Conservation (phyloP, 164 flowering plant genomes). For the Aristolochia californica region DNA sequence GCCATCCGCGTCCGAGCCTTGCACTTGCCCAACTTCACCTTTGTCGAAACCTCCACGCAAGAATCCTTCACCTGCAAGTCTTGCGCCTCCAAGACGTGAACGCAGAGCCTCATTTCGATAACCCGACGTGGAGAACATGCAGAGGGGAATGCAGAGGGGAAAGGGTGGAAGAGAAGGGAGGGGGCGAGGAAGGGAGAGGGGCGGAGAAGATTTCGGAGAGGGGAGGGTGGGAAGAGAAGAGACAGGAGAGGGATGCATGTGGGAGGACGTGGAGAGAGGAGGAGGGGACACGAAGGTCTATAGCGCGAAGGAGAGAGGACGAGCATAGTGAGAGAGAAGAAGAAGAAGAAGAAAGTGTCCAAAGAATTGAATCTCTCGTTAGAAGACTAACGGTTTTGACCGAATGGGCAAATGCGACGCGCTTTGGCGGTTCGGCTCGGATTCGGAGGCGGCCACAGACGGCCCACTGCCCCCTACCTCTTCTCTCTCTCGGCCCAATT, state of each 20-base stretch:
- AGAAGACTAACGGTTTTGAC: too few species aligned
- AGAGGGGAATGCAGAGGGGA: background rate
- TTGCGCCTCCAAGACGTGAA: constrained; percentile 54
- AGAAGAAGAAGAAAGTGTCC: background rate
- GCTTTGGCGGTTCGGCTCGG: too few species aligned
- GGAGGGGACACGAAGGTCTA: constrained; percentile 20
- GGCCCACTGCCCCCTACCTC: too few species aligned
- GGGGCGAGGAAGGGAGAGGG: background rate
- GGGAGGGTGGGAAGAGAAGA: background rate
- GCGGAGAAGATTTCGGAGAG: background rate
- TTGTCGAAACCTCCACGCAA: constrained; percentile 22
- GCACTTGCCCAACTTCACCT: constrained; percentile 45
- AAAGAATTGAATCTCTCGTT: background rate
- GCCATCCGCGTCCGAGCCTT: constrained; percentile 42
- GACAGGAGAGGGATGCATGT: background rate
- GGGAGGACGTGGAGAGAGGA: constrained; percentile 21
- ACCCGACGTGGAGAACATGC: background rate
- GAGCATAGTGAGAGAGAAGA: background rate
- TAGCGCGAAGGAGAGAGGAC: background rate
- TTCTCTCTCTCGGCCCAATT: too few species aligned
- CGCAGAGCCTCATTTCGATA: constrained; percentile 45
- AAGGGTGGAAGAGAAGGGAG: background rate
- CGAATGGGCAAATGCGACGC: too few species aligned
- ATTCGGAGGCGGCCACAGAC: too few species aligned
- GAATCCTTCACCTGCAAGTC: constrained; percentile 26